Conservation (phyloP, 2,329 filamentous ascomycete genomes). For the Ascochyta koolunga region DNA sequence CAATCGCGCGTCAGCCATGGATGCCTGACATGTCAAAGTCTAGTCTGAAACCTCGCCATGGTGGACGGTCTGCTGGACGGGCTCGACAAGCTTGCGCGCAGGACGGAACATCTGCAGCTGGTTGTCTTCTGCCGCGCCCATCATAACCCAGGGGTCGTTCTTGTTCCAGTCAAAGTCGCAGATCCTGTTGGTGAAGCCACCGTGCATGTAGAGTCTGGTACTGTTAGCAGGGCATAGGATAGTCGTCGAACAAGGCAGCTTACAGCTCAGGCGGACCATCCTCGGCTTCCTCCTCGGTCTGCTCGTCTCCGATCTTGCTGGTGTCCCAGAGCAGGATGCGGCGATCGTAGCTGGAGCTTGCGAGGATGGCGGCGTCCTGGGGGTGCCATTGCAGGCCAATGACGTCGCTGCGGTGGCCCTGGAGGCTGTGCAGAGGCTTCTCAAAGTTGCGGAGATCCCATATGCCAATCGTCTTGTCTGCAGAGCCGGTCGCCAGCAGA, state of each 20-base stretch:
- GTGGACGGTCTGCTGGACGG: slow-evolving; percentile 42
- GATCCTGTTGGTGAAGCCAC: slow-evolving; percentile 94
- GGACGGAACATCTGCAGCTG: slow-evolving; percentile 80
- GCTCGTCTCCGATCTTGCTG: slow-evolving; percentile 88
- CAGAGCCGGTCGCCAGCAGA: slow-evolving; percentile 88
- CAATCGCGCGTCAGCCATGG: slow-evolving; percentile 4
- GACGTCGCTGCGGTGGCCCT: slow-evolving; percentile 87
- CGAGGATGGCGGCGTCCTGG: slow-evolving; percentile 83
- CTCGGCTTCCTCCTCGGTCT: slow-evolving; percentile 91
- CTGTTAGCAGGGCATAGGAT: slow-evolving; percentile 14
- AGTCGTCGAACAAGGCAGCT: slow-evolving; percentile 47
- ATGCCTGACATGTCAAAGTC: slow-evolving; percentile 1
- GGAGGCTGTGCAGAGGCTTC: slow-evolving; percentile 85
- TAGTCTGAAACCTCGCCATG: slow-evolving; percentile 50
- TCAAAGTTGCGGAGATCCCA: slow-evolving; percentile 95
- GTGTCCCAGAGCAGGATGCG: slow-evolving; percentile 97
- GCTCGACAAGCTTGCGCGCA: slow-evolving; percentile 46
- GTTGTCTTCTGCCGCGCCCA: slow-evolving; percentile 95
- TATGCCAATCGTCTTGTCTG: slow-evolving; percentile 91
- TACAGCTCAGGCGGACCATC: slow-evolving; percentile 94
- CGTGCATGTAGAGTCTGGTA: slow-evolving; percentile 90
- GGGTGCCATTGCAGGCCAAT: slow-evolving; percentile 96
- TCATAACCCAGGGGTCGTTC: slow-evolving; percentile 95
- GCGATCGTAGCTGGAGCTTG: slow-evolving; percentile 89
- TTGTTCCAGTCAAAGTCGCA: slow-evolving; percentile 98